Evolutionary conservation across 495 filamentous ascomycete species (phyloP).

Genomic region (Talaromyces ruber): DNA sequence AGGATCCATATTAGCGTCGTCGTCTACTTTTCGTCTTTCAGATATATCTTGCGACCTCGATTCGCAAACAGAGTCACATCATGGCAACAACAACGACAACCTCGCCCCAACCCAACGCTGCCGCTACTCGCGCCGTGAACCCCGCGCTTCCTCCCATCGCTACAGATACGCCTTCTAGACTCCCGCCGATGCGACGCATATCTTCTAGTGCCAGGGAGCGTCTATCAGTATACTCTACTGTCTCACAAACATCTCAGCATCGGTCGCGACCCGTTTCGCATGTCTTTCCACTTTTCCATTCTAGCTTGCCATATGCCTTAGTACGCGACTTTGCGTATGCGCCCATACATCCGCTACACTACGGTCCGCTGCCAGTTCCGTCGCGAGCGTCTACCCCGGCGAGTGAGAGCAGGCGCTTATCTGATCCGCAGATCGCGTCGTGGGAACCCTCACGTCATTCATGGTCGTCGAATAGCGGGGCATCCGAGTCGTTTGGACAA

Average conservation of each 20-base stretch:
- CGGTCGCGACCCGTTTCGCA: slow-evolving; percentile 67
- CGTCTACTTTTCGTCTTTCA: not conserved
- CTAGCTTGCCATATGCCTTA: slow-evolving; percentile 77
- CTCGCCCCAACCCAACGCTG: slow-evolving; percentile 35
- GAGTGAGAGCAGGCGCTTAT: slow-evolving; percentile 71
- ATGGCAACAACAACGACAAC: slow-evolving; percentile 55
- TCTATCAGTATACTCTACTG: slow-evolving; percentile 58
- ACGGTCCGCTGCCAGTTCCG: slow-evolving; percentile 79
- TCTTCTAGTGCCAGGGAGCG: slow-evolving; percentile 68
- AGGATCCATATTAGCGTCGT: slow-evolving; percentile 1
- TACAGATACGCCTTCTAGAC: slow-evolving; percentile 27
- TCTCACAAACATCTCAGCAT: slow-evolving; percentile 44
- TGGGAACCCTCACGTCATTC: slow-evolving; percentile 44
- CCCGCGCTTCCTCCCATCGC: slow-evolving; percentile 30
- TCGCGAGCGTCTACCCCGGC: slow-evolving; percentile 78
- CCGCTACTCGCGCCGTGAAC: slow-evolving; percentile 8
- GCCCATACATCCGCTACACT: slow-evolving; percentile 74
- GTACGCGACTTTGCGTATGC: slow-evolving; percentile 97
- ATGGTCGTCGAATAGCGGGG: slow-evolving; percentile 44
- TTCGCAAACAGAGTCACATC: slow-evolving; percentile 3
- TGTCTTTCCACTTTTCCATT: slow-evolving; percentile 75
- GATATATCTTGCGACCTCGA: not conserved
- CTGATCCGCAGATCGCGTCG: slow-evolving; percentile 61
- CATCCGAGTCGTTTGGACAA: slow-evolving; percentile 37
- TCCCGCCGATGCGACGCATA: slow-evolving; percentile 49